Conservation (phyloP, 2,329 filamentous ascomycete genomes). For the Ascochyta pisi region DNA sequence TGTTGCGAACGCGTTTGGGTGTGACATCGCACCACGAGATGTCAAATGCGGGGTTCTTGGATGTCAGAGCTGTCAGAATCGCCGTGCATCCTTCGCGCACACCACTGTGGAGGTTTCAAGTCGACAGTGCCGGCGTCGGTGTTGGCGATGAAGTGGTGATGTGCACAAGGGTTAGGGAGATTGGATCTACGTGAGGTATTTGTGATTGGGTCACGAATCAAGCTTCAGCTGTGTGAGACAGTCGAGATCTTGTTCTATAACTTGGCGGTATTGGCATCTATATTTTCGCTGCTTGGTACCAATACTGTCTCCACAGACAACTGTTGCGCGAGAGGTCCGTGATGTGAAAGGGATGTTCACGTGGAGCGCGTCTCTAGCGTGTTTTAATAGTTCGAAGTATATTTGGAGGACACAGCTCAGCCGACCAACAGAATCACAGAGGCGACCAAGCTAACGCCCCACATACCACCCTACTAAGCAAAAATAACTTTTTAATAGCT, state of each 20-base stretch:
- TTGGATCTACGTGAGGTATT: conserved; percentile 2
- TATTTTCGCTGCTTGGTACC: not conserved
- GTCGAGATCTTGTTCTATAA: conserved; percentile 20
- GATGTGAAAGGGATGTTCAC: not conserved
- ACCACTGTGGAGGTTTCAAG: not conserved
- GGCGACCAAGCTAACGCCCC: no score
- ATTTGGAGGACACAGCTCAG: no score
- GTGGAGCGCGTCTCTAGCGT: not conserved
- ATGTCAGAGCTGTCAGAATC: not conserved
- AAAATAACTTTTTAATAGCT: no score
- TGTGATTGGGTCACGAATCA: conserved; percentile 12
- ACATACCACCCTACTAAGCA: no score
- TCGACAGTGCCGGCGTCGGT: not conserved
- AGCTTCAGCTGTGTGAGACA: conserved; percentile 10
- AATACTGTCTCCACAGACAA: not conserved
- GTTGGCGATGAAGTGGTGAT: conserved; percentile 3
- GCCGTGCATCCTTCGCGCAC: not conserved
- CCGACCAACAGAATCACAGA: no score
- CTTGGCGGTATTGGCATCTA: conserved; percentile 13
- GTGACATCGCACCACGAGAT: not conserved
- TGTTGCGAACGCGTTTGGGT: not conserved
- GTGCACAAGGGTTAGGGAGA: conserved; percentile 7
- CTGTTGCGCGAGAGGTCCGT: not conserved
- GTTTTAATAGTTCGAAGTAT: no score
- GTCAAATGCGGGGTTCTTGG: not conserved